Evolutionary conservation across 139 green algal species (phyloP).

Genomic region (Klebsormidium nitens): DNA sequence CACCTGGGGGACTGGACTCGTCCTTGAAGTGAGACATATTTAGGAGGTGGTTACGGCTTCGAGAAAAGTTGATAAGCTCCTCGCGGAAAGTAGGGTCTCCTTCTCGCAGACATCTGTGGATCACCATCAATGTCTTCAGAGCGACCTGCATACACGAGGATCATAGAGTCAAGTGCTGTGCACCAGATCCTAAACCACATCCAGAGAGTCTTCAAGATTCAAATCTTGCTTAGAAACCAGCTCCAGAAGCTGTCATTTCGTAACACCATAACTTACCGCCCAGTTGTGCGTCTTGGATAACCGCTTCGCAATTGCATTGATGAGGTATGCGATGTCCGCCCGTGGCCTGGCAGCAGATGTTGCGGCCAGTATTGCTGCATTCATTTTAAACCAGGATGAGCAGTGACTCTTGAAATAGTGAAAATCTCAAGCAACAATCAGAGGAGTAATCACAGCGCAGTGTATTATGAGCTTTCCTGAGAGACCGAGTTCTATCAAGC

Average conservation of each 20-base stretch:
- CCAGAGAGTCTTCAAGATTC: too few relatives aligned
- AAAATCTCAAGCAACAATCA: neutral
- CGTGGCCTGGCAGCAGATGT: conserved; percentile 25
- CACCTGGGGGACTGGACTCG: conserved; percentile 31
- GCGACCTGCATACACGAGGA: conserved; percentile 28
- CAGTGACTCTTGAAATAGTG: neutral
- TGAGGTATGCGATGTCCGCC: conserved; percentile 39
- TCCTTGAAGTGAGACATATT: conserved; percentile 45
- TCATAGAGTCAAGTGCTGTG: too few relatives aligned
- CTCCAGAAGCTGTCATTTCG: too few relatives aligned
- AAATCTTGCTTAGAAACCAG: too few relatives aligned
- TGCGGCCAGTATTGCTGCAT: conserved; percentile 35
- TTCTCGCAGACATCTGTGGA: conserved; percentile 34
- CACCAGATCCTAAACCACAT: too few relatives aligned
- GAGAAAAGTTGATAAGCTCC: conserved; percentile 33
- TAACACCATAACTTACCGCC: conserved; percentile 21
- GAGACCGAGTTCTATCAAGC: neutral
- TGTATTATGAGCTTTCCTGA: too few relatives aligned
- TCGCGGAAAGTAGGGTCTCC: conserved; percentile 38
- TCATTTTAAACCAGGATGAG: neutral
- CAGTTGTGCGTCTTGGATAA: conserved; percentile 32
- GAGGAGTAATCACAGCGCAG: neutral
- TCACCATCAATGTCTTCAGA: conserved; percentile 38
- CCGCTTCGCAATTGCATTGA: conserved; percentile 30
- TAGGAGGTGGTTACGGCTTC: conserved; percentile 25